Evolutionary conservation across 2,329 filamentous ascomycete species (phyloP), one percentile per base, ranked within the genome.

Genomic region (Calcarisporium arbuscula): DNA sequence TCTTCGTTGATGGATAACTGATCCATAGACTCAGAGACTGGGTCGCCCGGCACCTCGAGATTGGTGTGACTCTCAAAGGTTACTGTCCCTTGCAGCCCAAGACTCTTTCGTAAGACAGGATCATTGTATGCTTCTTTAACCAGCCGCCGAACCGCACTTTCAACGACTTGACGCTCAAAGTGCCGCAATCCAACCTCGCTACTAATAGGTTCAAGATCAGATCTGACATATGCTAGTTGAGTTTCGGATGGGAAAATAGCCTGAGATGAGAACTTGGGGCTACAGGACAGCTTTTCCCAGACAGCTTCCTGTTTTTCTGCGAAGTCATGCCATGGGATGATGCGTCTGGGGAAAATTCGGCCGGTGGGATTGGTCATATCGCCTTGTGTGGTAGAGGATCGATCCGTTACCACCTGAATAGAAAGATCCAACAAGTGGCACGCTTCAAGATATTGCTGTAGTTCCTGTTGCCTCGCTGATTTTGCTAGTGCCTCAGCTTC

Each of bases 301-400:
- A 58, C 46, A 5, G 50, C 19, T 39, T 57, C 47, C 43, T 64
- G 52, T 32, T 36, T 34, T 19, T n/a, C 30, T 31, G 49, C 32
- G 31, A 60, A 65, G 34, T 52, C 44, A 9, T 50, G 31, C 58
- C 53, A 65, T 3, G 52, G 58, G 15, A 59, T 41, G 20, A 66
- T 62, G 30, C 50, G 50, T 42, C 35, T 41, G 40, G 60, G 59
- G 36, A 40, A 62, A 10, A 57, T 38, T 34, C 56, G 52, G 28
- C 56, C 53, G 31, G 37, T 40, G 8, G 54, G 52, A 29, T 60
- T 52, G 0, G 54, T 61, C 1, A 48, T 52, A 6, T 55, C 42
- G 30, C 54, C 57, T 46, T 59, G 47, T 11, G 54, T 60, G 4
- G 52, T 61, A 10, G 47, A 34, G 29, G 51, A 51, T 9, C 21